Percentiles rank a stretch among this genome's conserved stretches.
phyloP scores from a whole-genome alignment of 306 rosid species.

The Rosa rugosa region DNA sequence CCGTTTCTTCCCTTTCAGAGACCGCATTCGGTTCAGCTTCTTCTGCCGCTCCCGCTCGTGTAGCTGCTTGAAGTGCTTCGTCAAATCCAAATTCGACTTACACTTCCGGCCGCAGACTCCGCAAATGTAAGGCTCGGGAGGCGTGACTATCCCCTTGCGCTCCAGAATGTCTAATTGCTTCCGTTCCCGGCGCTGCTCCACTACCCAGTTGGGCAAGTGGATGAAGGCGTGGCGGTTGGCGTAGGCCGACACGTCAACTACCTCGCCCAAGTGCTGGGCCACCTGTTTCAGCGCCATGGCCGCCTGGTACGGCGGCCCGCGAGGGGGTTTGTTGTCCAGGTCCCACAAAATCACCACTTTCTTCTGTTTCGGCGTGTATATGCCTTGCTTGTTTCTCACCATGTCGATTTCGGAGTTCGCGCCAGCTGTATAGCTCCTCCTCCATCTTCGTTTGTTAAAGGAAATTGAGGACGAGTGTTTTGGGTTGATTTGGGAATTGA shows the following conservation, averaged over 20 bases:
- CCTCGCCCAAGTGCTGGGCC: slow-evolving; percentile 57
- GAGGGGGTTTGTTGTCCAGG: slow-evolving; percentile 92
- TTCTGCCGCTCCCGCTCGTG: slow-evolving; percentile 76
- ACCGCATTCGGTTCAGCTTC: slow-evolving; percentile 53
- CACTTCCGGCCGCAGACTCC: slow-evolving; percentile 71
- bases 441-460: not conserved
- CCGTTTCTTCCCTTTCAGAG: slow-evolving; percentile 62
- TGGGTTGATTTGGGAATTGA: slow-evolving; percentile 8
- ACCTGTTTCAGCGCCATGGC: slow-evolving; percentile 61
- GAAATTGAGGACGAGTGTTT: slow-evolving; percentile 15
- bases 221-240: slow-evolving; percentile 82
- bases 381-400: slow-evolving; percentile 65
- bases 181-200: slow-evolving; percentile 56
- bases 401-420: slow-evolving; percentile 63
- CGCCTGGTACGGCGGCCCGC: slow-evolving; percentile 81
- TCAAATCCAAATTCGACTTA: slow-evolving; percentile 54
- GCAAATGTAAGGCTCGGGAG: slow-evolving; percentile 58
- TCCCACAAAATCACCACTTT: slow-evolving; percentile 87
- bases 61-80: slow-evolving; percentile 67
- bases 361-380: slow-evolving; percentile 51
- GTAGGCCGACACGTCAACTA: slow-evolving; percentile 74
- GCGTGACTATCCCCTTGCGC: slow-evolving; percentile 50
- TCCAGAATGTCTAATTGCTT: slow-evolving; percentile 58
- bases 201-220: slow-evolving; percentile 75
- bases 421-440: not conserved